Base-by-base conservation (phyloP, 2,329 filamentous ascomycete species). In the Fusarium virguliforme region DNA sequence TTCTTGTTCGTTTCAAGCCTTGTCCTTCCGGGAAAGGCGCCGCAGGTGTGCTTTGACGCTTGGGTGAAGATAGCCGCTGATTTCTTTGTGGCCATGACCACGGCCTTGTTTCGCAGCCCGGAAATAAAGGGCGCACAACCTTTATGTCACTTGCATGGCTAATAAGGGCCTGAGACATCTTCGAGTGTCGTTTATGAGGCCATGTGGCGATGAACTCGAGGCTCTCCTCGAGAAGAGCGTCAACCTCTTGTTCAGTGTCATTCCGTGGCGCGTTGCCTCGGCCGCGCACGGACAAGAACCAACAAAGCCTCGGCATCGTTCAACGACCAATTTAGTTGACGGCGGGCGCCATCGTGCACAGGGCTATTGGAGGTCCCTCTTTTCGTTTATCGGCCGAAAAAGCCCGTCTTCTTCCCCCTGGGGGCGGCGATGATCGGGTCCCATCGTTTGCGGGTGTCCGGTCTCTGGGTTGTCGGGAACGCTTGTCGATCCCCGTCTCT, bases 1-100 rank as follows among this genome's bases (percentile, higher is more conserved):
- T 30, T 38, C 46, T 12, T 22, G 48, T 26, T 3, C 40, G 61
- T 67, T 61, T 64, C 60, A 53, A 58, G 43, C 60, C 37, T 63
- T 56, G 51, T 53, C 65, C 15, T 54, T 61, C 50, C 60, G 12
- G 55, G 62, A 22, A 61, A 58, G 24, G 46, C 22, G 43, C 43
- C 15, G 18, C 43, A 48, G 13, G 26, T 40, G 48, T 35, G 32
- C 54, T 59, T 62, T 51, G 60, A 35, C 41, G 41, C 30, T 18
- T 46, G 43, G 8, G 26, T 24, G 18, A 37, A 53, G 15, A 51
- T 51, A 24, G 24, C 24, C 40, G 26, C 15, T 26, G 28, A 8
- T 8, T 6, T 26, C 50, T 46, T 56, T 35, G 50, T 28, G 13
- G 50, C 50, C 50, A 54, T 37, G 30, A 26, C 34, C 51, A 13